Evolutionary conservation across 139 green algal species (phyloP).

Genomic region (Gonium pectorale): DNA sequence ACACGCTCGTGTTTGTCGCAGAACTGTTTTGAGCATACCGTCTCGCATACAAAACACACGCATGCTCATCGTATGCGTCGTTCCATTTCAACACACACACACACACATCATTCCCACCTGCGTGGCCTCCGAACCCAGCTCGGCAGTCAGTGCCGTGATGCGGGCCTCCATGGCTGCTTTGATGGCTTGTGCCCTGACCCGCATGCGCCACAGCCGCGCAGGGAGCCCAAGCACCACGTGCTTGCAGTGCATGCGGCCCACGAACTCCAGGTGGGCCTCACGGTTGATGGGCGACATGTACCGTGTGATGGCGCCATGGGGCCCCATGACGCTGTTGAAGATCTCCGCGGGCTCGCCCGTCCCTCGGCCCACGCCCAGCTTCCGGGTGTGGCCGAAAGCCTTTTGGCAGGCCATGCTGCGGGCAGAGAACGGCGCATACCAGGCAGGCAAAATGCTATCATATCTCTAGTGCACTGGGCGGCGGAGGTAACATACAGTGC

Average conservation of each 20-base stretch:
- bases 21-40: too few relatives aligned
- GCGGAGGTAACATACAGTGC: too few relatives aligned
- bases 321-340: neutral
- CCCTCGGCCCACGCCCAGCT: neutral
- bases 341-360: neutral
- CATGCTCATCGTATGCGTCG: too few relatives aligned
- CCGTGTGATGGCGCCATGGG: neutral
- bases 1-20: too few relatives aligned
- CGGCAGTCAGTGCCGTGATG: neutral
- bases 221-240: neutral
- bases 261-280: neutral
- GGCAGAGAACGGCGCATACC: too few relatives aligned
- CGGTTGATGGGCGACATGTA: neutral
- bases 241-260: neutral
- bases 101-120: too few relatives aligned
- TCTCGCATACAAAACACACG: too few relatives aligned
- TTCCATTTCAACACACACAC: too few relatives aligned
- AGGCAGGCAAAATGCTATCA: too few relatives aligned
- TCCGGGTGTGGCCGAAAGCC: neutral
- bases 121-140: neutral
- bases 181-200: neutral
- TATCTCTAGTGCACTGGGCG: too few relatives aligned
- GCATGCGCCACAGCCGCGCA: neutral
- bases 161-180: neutral
- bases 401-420: neutral